Evolutionary conservation across 192 early-diverging fungal genomes (phyloP), one percentile per base, ranked within the genome.

Genomic region (Funneliformis mosseae): DNA sequence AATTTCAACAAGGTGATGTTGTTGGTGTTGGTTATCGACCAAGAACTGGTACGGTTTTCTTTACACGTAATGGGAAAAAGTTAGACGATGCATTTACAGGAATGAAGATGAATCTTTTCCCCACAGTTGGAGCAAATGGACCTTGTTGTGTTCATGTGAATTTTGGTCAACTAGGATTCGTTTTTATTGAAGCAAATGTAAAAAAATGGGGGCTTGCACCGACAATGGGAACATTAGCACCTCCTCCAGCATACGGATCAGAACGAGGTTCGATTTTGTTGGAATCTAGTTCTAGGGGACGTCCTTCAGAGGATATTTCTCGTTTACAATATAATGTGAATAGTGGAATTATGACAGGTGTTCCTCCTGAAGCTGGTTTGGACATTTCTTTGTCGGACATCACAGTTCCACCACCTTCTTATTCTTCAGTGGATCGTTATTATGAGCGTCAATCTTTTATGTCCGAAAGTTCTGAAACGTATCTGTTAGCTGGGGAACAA

Each of bases 151-250:
- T 91, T 6, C 88, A 89, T 83, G 92, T 92, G 74, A 94, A 94
- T 84, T 90, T 94, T 87, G 93, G 93, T 18, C 93, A 94, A 81
- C 87, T 89, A 45, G 93, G 93, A 12, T 95, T 94, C 83, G 94
- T 95, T 8, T 95, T 95, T 85, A 88, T 95, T 6, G 94, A 95
- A 78, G 94, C 93, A 59, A 94, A 95, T 78, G 93, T 95, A 48
- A 94, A 93, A 87, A 92, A 93, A 72, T 95, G 94, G 94, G 94
- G 94, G 0, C 83, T 95, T 28, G 94, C 92, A 1, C 92, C 94
- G 11, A 83, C 90, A 8, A 88, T 91, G 80, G 93, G 94, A 48
- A 87, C 92, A 5, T 76, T 91, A 14, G 85, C 86, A 21, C 94
- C 94, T 39, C 94, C 94, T 28, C 94, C 94, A 14, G 88, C 93